phyloP scores from a whole-genome alignment of 148 eudicot species.

The Mesembryanthemum crystallinum region DNA sequence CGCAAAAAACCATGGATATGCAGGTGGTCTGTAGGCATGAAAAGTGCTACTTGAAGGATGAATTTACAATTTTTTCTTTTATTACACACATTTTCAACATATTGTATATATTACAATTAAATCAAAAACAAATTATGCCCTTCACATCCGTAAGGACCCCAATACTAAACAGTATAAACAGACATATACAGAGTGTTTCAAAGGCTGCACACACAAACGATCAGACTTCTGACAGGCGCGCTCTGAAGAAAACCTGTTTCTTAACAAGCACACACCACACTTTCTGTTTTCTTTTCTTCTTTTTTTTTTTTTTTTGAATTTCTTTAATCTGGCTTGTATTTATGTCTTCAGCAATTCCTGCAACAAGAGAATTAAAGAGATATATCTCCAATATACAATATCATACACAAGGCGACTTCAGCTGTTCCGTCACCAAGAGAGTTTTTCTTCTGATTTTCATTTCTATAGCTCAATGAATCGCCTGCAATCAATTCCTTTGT shows the following conservation, averaged over 20 bases:
- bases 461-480: constrained; percentile 27
- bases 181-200: not conserved
- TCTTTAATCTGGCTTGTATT: not conserved
- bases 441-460: not conserved
- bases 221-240: not conserved
- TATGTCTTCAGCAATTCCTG: not conserved
- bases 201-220: not conserved
- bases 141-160: not conserved
- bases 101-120: not conserved
- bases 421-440: not conserved
- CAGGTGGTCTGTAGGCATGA: not conserved
- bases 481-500: constrained; percentile 61
- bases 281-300: not conserved
- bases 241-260: not conserved
- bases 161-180: not conserved
- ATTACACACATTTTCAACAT: not conserved
- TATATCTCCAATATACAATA: not conserved
- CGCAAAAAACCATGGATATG: not conserved
- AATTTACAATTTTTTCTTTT: not conserved
- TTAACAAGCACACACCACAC: not conserved
- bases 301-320: not conserved
- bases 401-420: not conserved
- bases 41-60: too few relatives aligned
- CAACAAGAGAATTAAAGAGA: not conserved
- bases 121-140: not conserved